Base-by-base conservation (phyloP, 1,284 basidiomycete species). In the Meripilus lineatus region DNA sequence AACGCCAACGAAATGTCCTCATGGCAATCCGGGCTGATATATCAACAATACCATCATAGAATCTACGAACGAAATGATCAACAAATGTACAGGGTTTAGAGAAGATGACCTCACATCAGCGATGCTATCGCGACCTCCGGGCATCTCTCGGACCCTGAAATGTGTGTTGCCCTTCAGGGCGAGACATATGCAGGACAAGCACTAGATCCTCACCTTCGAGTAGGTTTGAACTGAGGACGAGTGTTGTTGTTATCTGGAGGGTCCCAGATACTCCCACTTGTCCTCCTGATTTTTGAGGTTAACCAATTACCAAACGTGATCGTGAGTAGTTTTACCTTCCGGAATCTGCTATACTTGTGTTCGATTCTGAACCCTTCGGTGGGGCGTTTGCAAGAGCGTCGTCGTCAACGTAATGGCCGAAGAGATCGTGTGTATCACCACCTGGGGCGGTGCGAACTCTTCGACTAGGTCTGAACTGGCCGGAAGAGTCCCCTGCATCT, bases 101-200 rank as follows among this genome's bases (percentile, higher is more conserved):
- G n/a, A 32, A 24, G 26, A 28, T 28, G 10, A 10, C 42, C 77
- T 59, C 58, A 83, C 80, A 2, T 65, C 67, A 49, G 67, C 71
- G 38, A 84, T 76, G 55, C 66, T 75, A 55, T 84, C 81, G 37
- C 69, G 58, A 18, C 82, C 82, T 52, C 82, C 82, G 15, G 82
- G 82, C 42, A 48, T 52, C 24, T 56, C 52, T 6, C 58, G 57
- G 3, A 59, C 60, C 15, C 58, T 59, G 30, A 24, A 18, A 32
- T n/a, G n/a, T n/a, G n/a, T 30, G 10, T 14, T 50, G 23, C 8
- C 28, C 14, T 25, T 20, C 20, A 20, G 13, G 20, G 42, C 35
- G 26, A 15, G 25, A 14, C 13, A 24, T 40, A 24, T 17, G 5
- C 10, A 32, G 8, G 21, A 15, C n/a, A 7, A 44, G 5, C 4